phyloP scores from a whole-genome alignment of 805 yeast genomes.

The Pichia gijzeniarum region DNA sequence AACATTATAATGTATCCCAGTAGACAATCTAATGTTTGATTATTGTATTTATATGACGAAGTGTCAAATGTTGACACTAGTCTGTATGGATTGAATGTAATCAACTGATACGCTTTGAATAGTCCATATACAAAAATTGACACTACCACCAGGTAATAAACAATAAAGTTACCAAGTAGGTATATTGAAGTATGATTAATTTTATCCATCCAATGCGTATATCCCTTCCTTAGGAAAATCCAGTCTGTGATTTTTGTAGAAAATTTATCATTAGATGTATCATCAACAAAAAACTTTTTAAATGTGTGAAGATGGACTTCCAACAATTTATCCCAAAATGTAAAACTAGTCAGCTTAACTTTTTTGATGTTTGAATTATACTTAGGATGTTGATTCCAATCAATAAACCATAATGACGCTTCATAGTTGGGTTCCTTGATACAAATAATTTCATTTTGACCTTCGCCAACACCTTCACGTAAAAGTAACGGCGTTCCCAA shows the following conservation, averaged over 20 bases:
- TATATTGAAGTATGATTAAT: constrained; percentile 38
- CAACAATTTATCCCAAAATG: constrained; percentile 44
- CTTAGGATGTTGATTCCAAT: constrained; percentile 53
- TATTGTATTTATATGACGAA: constrained; percentile 17
- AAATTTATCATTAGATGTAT: not conserved
- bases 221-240: constrained; percentile 56
- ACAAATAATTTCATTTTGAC: constrained; percentile 88
- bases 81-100: constrained; percentile 20
- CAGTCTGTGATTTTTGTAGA: constrained; percentile 34
- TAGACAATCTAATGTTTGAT: constrained; percentile 31
- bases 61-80: not conserved
- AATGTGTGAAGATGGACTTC: constrained; percentile 57
- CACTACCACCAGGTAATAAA: constrained; percentile 43
- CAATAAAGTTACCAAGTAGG: constrained; percentile 56
- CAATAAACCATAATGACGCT: constrained; percentile 71
- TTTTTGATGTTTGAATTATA: constrained; percentile 29
- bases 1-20: constrained; percentile 56
- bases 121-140: constrained; percentile 24
- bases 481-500: constrained; percentile 66
- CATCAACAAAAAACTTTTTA: constrained; percentile 27
- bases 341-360: constrained; percentile 27
- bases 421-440: constrained; percentile 63
- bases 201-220: constrained; percentile 45
- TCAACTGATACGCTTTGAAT: constrained; percentile 13
- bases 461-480: constrained; percentile 59